Conservation (phyloP, 371 early-diverging fungal species). For the Mycotypha africana region DNA sequence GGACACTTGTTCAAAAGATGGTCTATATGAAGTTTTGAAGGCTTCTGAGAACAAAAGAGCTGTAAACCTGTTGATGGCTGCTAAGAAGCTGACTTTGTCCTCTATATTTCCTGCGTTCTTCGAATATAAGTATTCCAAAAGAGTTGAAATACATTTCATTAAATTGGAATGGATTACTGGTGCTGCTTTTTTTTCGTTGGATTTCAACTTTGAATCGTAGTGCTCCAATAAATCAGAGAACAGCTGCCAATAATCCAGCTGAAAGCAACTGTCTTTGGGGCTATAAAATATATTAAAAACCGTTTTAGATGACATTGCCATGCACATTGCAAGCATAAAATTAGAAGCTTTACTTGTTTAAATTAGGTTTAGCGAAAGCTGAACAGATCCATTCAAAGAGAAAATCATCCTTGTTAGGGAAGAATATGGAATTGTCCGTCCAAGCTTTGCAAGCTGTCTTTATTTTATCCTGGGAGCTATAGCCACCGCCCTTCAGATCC, state of each 20-base stretch:
- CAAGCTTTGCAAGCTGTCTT: conserved; percentile 32
- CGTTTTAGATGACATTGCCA: no score
- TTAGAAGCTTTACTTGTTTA: conserved; percentile 45
- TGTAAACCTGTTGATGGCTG: conserved; percentile 4
- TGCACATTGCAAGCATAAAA: no score
- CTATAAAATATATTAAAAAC: no score
- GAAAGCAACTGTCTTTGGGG: conserved; percentile 21
- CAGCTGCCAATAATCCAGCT: conserved; percentile 31
- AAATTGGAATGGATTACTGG: conserved; percentile 29
- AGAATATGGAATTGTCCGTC: conserved; percentile 30
- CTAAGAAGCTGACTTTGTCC: conserved; percentile 6
- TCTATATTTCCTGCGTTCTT: neutral
- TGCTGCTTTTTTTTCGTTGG: conserved; percentile 8
- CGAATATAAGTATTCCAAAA: conserved; percentile 20
- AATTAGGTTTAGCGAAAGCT: conserved; percentile 30
- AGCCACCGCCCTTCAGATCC: conserved; percentile 40
- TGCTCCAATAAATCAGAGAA: conserved; percentile 23
- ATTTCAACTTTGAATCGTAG: conserved; percentile 11
- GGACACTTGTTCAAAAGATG: conserved; percentile 34
- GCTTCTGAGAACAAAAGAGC: conserved; percentile 21
- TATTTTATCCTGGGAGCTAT: conserved; percentile 27
- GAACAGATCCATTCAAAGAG: conserved; percentile 41
- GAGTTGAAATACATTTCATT: conserved; percentile 13
- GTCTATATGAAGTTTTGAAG: conserved; percentile 27
- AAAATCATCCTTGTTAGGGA: conserved; percentile 46